Base-by-base conservation (phyloP, 2,329 filamentous ascomycete species). In the Neonectria sp. region DNA sequence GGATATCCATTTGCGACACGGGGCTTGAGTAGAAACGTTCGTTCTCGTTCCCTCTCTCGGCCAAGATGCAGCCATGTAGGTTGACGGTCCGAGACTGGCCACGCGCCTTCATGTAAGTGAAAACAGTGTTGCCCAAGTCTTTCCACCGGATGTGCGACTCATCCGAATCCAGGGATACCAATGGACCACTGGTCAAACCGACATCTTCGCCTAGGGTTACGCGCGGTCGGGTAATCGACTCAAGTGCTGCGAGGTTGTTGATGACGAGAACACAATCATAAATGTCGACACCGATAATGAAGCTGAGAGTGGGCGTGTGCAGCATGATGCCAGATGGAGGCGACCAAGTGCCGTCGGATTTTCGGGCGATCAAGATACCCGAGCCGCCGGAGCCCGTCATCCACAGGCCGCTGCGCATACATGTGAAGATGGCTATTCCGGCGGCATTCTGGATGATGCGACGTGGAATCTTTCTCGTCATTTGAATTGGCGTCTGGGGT, bases 191-290 rank as follows among this genome's bases (percentile, higher is more conserved):
- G 7, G 91, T 89, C 29, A 94, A 89, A 68, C 89, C 91, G 59
- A 97, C 88, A 78, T 97, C 94, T 52, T 92, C 91, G 6, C 95
- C 95, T 3, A 98, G 84, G 0, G 93, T 96, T 62, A 94, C 90
- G 60, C 92, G 89, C 4, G 95, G 84, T 65, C 91, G 91, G 40
- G 93, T 94, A 77, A 98, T 97, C 1, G 93, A 90, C 72, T 97
- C 93, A 53, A 98, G 84, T 7, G 95, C 94, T 63, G 93, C 88
- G 52, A 93, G 90, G 51, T 93, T 95, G 82, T 97, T 98, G 78
- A 98, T 95, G 40, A 98, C 93, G 9, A 98, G 88, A 15, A 98
- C 93, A 77, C 95, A 97, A 79, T 98, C 95, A 84, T 98, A 98
- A 35, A 98, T 95, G 78, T 98, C 95, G 46, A 97, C 92, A 3